These are phyloP conservation scores for Atkinsonella texensis DNA, from an alignment of 2,329 filamentous ascomycete genomes.

Conservation along the genomic window DNA sequence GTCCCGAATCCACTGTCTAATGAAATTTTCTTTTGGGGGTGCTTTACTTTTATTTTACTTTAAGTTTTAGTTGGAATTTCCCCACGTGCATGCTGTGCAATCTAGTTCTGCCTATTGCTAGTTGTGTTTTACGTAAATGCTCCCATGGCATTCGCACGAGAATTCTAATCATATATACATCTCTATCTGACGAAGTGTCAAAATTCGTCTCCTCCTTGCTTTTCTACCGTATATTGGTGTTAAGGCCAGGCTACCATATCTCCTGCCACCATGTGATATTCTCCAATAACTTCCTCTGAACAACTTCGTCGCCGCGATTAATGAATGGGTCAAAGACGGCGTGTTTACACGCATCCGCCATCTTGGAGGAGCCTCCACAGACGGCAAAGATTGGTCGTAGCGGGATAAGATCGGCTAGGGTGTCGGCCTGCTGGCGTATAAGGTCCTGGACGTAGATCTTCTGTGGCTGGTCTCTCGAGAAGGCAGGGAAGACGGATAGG, in stretches of 20 bases:
- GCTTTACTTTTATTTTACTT: no score
- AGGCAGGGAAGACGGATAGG: conserved; percentile 28
- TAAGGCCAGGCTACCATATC: conserved; percentile 36
- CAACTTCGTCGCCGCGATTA: conserved; percentile 23
- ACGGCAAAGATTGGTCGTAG: conserved; percentile 35
- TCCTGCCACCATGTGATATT: conserved; percentile 42
- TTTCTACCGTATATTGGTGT: neutral
- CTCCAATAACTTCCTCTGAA: conserved; percentile 25
- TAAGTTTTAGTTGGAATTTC: no score
- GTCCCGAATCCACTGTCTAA: no score
- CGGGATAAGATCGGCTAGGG: conserved; percentile 21
- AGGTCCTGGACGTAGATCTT: conserved; percentile 47
- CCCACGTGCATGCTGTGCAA: no score
- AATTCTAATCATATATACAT: no score
- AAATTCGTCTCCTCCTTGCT: no score
- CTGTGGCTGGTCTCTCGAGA: conserved; percentile 33
- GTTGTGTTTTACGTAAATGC: no score
- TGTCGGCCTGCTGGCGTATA: conserved; percentile 30
- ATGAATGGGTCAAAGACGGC: conserved; percentile 39
- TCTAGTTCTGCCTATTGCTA: no score
- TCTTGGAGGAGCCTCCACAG: conserved; percentile 45
- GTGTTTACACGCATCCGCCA: conserved; percentile 42
- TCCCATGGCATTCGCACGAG: no score
- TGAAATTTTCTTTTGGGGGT: neutral
- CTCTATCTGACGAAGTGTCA: no score